Percentiles rank a stretch among this genome's conserved stretches.
phyloP scores from a whole-genome alignment of 192 early-diverging fungal genomes.

The Umbelopsis ramanniana region DNA sequence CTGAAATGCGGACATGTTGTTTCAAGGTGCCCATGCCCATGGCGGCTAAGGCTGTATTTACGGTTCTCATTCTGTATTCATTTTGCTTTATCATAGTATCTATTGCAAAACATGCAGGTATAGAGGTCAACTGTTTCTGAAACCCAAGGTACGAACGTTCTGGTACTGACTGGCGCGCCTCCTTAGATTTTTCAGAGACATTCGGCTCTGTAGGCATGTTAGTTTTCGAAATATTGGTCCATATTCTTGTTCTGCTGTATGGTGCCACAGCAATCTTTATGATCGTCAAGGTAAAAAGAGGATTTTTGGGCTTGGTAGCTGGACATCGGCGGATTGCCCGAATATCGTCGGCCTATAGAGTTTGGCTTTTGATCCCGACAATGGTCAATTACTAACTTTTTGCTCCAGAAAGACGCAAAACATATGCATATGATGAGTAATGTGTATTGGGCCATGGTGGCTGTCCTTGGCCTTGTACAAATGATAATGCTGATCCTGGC shows the following conservation, averaged over 20 bases:
- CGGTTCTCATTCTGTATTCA: conserved; percentile 3
- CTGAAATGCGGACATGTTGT: conserved; percentile 11
- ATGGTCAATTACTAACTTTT: not conserved
- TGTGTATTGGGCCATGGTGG: conserved; percentile 17
- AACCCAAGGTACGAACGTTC: not conserved
- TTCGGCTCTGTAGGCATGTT: conserved; percentile 31
- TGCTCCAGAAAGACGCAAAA: not conserved
- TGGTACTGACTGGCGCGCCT: not conserved
- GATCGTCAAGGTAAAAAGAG: conserved; percentile 19
- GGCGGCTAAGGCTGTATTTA: not conserved
- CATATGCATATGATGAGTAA: conserved; percentile 19
- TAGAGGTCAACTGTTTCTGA: no score
- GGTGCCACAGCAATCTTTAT: conserved; percentile 3
- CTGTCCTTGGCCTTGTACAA: conserved; percentile 16
- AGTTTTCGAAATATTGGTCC: conserved; percentile 19
- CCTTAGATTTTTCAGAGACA: conserved; percentile 24
- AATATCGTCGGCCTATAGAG: no score
- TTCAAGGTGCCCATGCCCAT: not conserved
- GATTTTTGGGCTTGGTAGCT: no score
- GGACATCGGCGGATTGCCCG: no score
- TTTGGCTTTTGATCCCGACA: not conserved
- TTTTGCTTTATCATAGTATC: conserved; percentile 2
- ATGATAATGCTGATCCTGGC: conserved; percentile 28
- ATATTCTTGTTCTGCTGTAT: conserved; percentile 2
- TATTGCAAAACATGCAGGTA: conserved; percentile 22